Conservation (phyloP, 441 rosid genomes). For the Sinapis alba region DNA sequence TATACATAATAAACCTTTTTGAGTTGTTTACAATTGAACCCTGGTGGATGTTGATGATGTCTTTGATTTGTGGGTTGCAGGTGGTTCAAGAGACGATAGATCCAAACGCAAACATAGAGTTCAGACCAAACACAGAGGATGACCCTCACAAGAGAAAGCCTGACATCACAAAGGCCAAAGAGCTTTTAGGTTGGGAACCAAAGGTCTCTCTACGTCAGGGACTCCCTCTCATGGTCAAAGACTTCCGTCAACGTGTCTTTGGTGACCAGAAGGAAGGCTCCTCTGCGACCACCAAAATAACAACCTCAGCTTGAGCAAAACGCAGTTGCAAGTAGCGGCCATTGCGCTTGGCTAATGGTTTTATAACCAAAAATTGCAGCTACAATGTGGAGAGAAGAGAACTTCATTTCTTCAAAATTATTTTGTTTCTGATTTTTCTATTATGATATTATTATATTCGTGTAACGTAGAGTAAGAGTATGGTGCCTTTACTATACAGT, state of each 20-base stretch:
- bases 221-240: conserved; percentile 73
- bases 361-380: conserved; percentile 9
- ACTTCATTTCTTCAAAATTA: conserved; percentile 10
- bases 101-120: conserved; percentile 75
- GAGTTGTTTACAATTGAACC: neutral
- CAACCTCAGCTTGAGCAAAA: conserved; percentile 38
- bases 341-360: neutral
- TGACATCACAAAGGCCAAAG: conserved; percentile 72
- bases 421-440: conserved; percentile 6
- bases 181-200: conserved; percentile 74
- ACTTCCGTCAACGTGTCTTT: conserved; percentile 72
- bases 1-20: too few relatives aligned
- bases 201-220: conserved; percentile 70
- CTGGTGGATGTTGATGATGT: conserved; percentile 12
- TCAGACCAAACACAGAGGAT: conserved; percentile 81
- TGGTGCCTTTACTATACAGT: neutral
- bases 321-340: conserved; percentile 5
- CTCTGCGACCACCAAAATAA: conserved; percentile 20
- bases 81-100: conserved; percentile 80
- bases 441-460: conserved; percentile 21
- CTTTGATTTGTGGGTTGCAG: conserved; percentile 34
- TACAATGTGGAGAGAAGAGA: neutral
- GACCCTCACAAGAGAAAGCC: conserved; percentile 90
- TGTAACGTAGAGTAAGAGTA: conserved; percentile 30
- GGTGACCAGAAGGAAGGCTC: conserved; percentile 55